Evolutionary conservation across 2,329 filamentous ascomycete genomes (phyloP), one percentile per base, ranked within the genome.

Genomic region (Paecilomyces formosus): DNA sequence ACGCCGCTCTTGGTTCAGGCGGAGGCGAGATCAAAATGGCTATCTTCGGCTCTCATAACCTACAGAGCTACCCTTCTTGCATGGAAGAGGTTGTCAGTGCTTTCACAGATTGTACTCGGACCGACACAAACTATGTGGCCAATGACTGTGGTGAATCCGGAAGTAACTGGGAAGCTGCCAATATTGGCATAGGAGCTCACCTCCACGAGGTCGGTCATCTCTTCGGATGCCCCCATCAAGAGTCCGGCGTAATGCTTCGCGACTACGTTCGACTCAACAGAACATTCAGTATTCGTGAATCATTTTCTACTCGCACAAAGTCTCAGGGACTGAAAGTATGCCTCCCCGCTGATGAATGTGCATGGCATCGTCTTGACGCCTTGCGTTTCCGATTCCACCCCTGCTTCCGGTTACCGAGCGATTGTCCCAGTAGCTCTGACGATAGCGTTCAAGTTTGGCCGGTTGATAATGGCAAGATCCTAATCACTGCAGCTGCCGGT

Each of bases 131-230:
- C 45, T 83, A 84, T 65, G 86, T 96, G 39, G 88, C 89, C 15
- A 96, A 97, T 67, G 90, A 96, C 70, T 90, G 86, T 72, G 88
- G 89, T 65, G 90, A 96, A 64, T 88, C 87, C 6, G 92, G 92
- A 24, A 96, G 90, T 70, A 94, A 87, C 53, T 97, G 93, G 93
- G 93, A 97, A 72, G 87, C 92, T n/a, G 92, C 90, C 26, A 96
- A 93, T 66, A 88, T 96, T 61, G 92, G 92, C 30, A 95, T 97
- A 63, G 93, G 93, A 7, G 92, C 91, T 9, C 93, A 97, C 73
- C 75, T 97, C 54, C 93, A 96, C 72, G 92, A 97, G 74, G 88
- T 88, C 0, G 93, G 93, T 3, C 93, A 96, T 75, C 75, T 96
- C 22, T 89, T 97, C 64, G 93, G 93, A 55, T 95, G 90, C 64